A percentile compares a stretch with the other conserved stretches of the same genome.
These are phyloP conservation scores for Ceratopteris richardii DNA, from an alignment of 75 land plant species.

Conservation along the genomic window DNA sequence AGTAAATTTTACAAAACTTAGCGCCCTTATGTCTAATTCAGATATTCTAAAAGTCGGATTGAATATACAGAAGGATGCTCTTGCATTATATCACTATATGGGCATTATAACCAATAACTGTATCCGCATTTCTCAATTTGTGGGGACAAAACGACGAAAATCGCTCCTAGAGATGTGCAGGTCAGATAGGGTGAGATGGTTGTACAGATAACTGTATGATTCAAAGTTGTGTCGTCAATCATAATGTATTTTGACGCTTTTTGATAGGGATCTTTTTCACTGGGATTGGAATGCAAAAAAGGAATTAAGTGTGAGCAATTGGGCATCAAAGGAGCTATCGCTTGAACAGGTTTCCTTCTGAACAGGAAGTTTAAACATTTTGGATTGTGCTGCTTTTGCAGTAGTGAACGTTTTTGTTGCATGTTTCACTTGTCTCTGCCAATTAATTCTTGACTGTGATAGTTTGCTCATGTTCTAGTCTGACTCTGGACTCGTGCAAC, in stretches of 20 bases:
- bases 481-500: too few relatives aligned
- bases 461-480: too few relatives aligned
- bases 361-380: too few relatives aligned
- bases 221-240: too few relatives aligned
- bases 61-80: constrained; percentile 3
- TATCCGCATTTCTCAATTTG: constrained; percentile 4
- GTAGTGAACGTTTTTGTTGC: too few relatives aligned
- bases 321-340: background rate
- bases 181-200: background rate
- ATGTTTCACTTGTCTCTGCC: too few relatives aligned
- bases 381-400: too few relatives aligned
- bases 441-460: too few relatives aligned
- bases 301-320: background rate
- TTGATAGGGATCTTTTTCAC: background rate
- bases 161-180: background rate
- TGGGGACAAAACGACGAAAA: background rate
- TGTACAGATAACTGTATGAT: too few relatives aligned
- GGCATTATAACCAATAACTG: background rate
- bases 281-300: constrained; percentile 4
- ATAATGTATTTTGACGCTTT: background rate
- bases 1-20: background rate
- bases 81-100: background rate
- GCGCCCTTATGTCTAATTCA: background rate
- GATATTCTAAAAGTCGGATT: background rate
- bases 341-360: constrained; percentile 3